Conservation (phyloP, 768 basidiomycete species). For the Calocybe indica region DNA sequence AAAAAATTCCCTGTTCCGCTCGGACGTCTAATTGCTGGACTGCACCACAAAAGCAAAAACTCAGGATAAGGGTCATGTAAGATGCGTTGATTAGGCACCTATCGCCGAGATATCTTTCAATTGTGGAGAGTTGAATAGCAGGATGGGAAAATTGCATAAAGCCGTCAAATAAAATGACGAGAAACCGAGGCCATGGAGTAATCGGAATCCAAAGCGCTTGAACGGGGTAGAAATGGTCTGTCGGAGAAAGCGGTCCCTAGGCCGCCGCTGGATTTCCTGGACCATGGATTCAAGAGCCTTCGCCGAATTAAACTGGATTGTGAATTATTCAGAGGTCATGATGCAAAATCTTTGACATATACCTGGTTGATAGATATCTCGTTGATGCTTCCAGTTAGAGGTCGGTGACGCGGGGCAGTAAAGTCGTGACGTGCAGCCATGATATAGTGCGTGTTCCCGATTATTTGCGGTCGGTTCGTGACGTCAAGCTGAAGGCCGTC, state of each 20-base stretch:
- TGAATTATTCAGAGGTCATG: neutral
- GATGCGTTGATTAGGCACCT: slow-evolving; percentile 15
- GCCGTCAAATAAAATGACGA: slow-evolving; percentile 6
- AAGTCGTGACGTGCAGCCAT: slow-evolving; percentile 32
- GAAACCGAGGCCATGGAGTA: neutral
- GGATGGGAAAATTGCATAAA: slow-evolving; percentile 13
- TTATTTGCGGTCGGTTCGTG: slow-evolving; percentile 5
- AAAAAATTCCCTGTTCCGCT: slow-evolving; percentile 39
- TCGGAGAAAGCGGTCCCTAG: too few species aligned
- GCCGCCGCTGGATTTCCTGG: neutral
- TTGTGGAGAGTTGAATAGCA: slow-evolving; percentile 9
- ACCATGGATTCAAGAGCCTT: slow-evolving; percentile 13
- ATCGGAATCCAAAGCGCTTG: neutral
- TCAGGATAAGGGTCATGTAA: neutral
- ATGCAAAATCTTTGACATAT: neutral
- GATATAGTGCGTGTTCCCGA: slow-evolving; percentile 16
- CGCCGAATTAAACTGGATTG: slow-evolving; percentile 40
- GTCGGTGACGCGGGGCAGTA: slow-evolving; percentile 17
- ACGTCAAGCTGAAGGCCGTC: slow-evolving; percentile 26
- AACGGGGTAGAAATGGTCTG: too few species aligned
- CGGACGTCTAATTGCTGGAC: slow-evolving; percentile 61
- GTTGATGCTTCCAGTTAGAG: slow-evolving; percentile 23
- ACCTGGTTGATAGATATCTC: slow-evolving; percentile 37
- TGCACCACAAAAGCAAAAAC: slow-evolving; percentile 15
- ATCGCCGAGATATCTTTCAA: slow-evolving; percentile 41